Evolutionary conservation across 2,329 filamentous ascomycete genomes (phyloP), one percentile per base, ranked within the genome.

Genomic region (Colletotrichum spaethianum): DNA sequence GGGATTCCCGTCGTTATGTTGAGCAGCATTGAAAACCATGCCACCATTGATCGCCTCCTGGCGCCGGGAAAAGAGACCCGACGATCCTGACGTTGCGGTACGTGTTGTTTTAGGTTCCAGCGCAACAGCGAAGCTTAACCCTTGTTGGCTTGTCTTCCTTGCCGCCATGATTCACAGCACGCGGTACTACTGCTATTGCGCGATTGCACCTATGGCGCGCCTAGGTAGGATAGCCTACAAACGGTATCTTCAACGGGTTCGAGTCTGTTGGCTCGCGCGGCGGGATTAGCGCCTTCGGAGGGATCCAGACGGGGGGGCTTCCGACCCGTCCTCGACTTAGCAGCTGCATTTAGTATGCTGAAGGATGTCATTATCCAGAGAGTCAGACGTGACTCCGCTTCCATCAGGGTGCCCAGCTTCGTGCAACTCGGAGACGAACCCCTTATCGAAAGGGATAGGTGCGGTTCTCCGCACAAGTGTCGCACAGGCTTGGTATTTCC

Each of bases 71-170:
- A 40, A 62, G 23, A 14, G 3, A 50, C n/a, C 23, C 33, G 33
- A 9, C 31, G 16, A 48, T 38, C 23, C 8, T 59, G 38, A 40
- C 60, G 44, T 38, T n/a, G 42, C n/a, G 33, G 9, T 16, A 16
- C 44, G 28, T 55, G 48, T 9, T 33, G 26, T 18, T 1, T 1
- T 52, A 1, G 14, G 44, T 63, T 63, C 60, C 46, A 31, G 31
- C 31, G 36, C 38, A 48, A 26, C 38, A 48, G 20, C 36, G 55
- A 53, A 52, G 67, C 62, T 46, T 33, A 16, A n/a, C 44, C n/a
- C 53, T 56, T 23, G 18, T 26, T 26, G 55, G 20, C 48, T 40
- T 36, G 28, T 46, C 23, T 46, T 40, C 12, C 11, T 23, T 23
- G 8, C 7, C 18, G 40, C 63, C 33, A 33, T 28, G 56, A 52